These are phyloP conservation scores for Kandelia obovata DNA, from an alignment of 345 rosid genomes.

Conservation along the genomic window DNA sequence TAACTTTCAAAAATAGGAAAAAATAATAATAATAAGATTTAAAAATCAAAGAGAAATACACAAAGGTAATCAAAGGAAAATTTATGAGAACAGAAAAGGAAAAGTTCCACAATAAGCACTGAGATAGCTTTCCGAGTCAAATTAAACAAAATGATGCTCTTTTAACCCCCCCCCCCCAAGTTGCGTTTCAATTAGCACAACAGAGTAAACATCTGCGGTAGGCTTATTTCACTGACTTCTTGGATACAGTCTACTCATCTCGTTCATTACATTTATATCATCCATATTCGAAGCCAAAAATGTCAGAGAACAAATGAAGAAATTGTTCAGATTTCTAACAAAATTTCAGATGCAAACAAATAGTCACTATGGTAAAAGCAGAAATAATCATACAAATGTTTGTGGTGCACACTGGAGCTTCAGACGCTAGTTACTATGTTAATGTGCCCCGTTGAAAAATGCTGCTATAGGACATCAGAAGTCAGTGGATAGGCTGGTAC, in stretches of 20 bases:
- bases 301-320: background rate
- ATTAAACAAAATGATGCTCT: background rate
- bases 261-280: constrained; percentile 5
- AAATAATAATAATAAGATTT: too few relatives aligned
- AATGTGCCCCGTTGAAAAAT: background rate
- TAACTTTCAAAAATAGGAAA: too few relatives aligned
- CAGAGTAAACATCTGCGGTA: background rate
- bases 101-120: background rate
- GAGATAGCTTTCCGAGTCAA: background rate
- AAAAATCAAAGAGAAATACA: too few relatives aligned
- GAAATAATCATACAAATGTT: constrained; percentile 15
- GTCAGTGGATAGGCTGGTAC: constrained; percentile 40
- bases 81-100: too few relatives aligned
- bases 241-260: background rate
- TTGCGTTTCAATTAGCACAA: background rate
- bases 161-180: background rate
- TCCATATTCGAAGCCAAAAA: background rate
- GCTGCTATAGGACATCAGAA: constrained; percentile 29
- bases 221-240: background rate
- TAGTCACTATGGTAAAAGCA: constrained; percentile 19
- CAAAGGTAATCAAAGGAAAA: too few relatives aligned
- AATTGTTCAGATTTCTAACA: constrained; percentile 3
- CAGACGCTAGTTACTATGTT: constrained; percentile 3
- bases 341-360: constrained; percentile 6
- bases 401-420: constrained; percentile 10